These are phyloP conservation scores for Pseudogymnoascus sp. DNA, from an alignment of 2,329 filamentous ascomycete species.

Conservation along the genomic window DNA sequence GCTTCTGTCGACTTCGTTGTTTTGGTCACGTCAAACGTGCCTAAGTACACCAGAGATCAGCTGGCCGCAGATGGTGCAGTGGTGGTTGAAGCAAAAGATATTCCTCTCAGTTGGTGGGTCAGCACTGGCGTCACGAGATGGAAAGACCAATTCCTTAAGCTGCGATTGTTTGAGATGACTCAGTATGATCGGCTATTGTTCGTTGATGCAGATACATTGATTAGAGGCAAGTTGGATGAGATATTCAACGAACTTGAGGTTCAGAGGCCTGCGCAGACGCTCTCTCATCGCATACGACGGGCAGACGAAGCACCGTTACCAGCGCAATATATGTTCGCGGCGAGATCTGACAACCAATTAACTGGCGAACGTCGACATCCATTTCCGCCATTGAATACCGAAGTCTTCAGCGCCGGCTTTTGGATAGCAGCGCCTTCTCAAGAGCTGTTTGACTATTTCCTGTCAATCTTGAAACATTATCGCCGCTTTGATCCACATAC, in stretches of 20 bases:
- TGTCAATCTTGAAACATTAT: constrained; percentile 30
- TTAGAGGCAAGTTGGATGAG: constrained; percentile 31
- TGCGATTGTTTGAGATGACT: constrained; percentile 35
- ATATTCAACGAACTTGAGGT: constrained; percentile 31
- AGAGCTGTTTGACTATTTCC: constrained; percentile 33
- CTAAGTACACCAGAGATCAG: constrained; percentile 27
- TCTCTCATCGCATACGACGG: constrained; percentile 17
- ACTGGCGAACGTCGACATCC: constrained; percentile 29
- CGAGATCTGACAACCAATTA: constrained; percentile 30
- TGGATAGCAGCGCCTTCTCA: constrained; percentile 34
- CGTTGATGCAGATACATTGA: constrained; percentile 37
- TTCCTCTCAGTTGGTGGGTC: constrained; percentile 30
- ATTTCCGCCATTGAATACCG: constrained; percentile 30
- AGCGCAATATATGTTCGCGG: constrained; percentile 29
- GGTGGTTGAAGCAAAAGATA: constrained; percentile 31
- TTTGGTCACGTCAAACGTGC: constrained; percentile 29
- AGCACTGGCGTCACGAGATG: constrained; percentile 32
- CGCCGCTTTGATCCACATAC: constrained; percentile 32
- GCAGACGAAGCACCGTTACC: constrained; percentile 29
- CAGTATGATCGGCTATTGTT: constrained; percentile 37
- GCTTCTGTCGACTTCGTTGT: constrained; percentile 33
- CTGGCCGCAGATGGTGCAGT: constrained; percentile 34
- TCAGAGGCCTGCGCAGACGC: constrained; percentile 17
- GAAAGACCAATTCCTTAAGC: constrained; percentile 38
- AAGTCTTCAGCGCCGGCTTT: constrained; percentile 35